A percentile compares a stretch with the other conserved stretches of the same genome.
These are phyloP conservation scores for Marasmius tenuissimus DNA, from an alignment of 1,284 basidiomycete species.

Conservation along the genomic window DNA sequence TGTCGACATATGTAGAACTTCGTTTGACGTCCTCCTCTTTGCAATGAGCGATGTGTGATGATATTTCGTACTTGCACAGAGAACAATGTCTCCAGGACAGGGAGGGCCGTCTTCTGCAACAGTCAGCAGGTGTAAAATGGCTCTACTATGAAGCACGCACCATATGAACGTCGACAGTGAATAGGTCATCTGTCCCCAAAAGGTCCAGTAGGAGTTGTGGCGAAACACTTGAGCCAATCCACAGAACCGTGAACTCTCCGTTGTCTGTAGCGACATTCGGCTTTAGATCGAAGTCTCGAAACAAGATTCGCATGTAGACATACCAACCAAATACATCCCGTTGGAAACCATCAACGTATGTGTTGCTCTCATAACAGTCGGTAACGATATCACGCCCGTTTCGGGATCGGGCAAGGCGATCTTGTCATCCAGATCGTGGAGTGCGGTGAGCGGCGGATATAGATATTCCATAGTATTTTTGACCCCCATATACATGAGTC, in stretches of 20 bases:
- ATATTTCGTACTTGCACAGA: conserved; percentile 88
- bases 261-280: conserved; percentile 65
- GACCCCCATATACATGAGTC: conserved; percentile 70
- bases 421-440: conserved; percentile 81
- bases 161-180: conserved; percentile 72
- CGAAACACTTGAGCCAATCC: conserved; percentile 85
- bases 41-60: conserved; percentile 65
- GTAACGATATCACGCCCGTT: conserved; percentile 66
- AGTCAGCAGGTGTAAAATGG: conserved; percentile 4
- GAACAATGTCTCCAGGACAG: conserved; percentile 72
- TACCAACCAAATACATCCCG: conserved; percentile 91
- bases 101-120: conserved; percentile 57
- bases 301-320: conserved; percentile 13
- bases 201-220: conserved; percentile 85
- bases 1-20: conserved; percentile 87
- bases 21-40: conserved; percentile 57
- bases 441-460: conserved; percentile 87
- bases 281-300: neutral
- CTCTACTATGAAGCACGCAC: conserved; percentile 39
- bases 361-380: conserved; percentile 82
- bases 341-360: conserved; percentile 89
- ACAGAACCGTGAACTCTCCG: conserved; percentile 87
- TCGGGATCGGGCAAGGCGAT: conserved; percentile 68
- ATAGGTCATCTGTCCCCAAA: conserved; percentile 82
- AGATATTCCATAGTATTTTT: conserved; percentile 77